A percentile compares a stretch with the other conserved stretches of the same genome.
phyloP scores from a whole-genome alignment of 1,284 basidiomycete genomes.

The Inonotus hispidus region DNA sequence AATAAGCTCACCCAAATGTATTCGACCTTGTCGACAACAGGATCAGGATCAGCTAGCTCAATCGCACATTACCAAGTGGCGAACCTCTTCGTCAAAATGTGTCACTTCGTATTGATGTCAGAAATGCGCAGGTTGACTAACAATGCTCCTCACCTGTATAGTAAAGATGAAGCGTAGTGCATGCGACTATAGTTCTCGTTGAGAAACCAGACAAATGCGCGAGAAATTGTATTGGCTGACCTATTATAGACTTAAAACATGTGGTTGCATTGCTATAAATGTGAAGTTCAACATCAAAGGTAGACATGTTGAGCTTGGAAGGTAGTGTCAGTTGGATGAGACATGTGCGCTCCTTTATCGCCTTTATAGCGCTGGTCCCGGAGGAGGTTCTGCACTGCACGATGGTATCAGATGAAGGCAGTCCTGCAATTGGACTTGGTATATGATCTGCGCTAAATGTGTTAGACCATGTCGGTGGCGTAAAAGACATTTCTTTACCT shows the following conservation, averaged over 20 bases:
- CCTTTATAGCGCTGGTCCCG: neutral
- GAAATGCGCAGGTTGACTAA: neutral
- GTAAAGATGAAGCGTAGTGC: neutral
- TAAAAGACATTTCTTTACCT: no score
- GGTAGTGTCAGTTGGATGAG: neutral
- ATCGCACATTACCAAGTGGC: neutral
- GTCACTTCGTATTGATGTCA: neutral
- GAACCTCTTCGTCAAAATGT: conserved; percentile 4
- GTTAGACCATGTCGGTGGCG: no score
- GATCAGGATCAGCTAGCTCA: neutral
- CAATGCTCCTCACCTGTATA: neutral
- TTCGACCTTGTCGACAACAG: neutral
- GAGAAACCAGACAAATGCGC: neutral
- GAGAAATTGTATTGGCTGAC: neutral
- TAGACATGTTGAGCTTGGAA: neutral
- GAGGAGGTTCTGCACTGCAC: neutral
- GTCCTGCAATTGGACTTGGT: no score
- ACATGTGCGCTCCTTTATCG: neutral
- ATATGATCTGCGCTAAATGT: no score
- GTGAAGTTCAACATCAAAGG: no score
- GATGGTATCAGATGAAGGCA: neutral
- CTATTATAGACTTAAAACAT: neutral
- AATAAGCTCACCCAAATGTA: conserved; percentile 9
- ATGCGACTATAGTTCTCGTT: neutral
- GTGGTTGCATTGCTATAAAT: neutral